phyloP scores from a whole-genome alignment of 176 grass and related monocot genomes.

The Elaeis guineensis region DNA sequence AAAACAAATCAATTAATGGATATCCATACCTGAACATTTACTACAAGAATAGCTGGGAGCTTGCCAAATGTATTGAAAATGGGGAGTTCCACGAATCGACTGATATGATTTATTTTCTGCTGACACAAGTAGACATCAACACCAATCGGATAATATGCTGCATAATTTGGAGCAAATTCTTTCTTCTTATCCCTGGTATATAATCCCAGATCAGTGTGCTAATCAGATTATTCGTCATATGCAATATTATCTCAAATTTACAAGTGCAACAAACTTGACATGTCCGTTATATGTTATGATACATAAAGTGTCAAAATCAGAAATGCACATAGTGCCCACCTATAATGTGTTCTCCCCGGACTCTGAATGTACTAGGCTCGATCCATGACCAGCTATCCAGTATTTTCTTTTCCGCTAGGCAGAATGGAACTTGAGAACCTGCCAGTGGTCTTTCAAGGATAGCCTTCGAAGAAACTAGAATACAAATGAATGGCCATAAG shows the following conservation, averaged over 20 bases:
- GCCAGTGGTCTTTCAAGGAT: constrained; percentile 74
- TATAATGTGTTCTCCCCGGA: constrained; percentile 80
- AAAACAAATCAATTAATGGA: too few relatives aligned
- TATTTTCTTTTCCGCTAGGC: constrained; percentile 63
- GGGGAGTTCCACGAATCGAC: constrained; percentile 87
- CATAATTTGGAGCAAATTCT: constrained; percentile 75
- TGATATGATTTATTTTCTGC: constrained; percentile 92
- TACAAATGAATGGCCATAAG: not conserved
- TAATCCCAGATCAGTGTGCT: constrained; percentile 5
- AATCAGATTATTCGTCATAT: constrained; percentile 1
- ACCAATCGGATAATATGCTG: constrained; percentile 84
- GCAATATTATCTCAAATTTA: too few relatives aligned
- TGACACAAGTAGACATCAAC: constrained; percentile 77
- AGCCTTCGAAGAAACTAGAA: constrained; percentile 64
- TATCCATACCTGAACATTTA: constrained; percentile 81
- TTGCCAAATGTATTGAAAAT: constrained; percentile 43
- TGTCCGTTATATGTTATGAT: not conserved
- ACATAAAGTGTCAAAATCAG: not conserved
- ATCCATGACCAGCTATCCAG: constrained; percentile 80
- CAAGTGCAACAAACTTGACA: too few relatives aligned
- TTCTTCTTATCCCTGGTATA: constrained; percentile 91
- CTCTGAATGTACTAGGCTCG: constrained; percentile 74
- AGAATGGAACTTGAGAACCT: constrained; percentile 86
- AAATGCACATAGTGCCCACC: constrained; percentile 33
- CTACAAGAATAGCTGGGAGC: constrained; percentile 76